A percentile compares a stretch with the other conserved stretches of the same genome.
These are phyloP conservation scores for Saturnispora ahearnii DNA, from an alignment of 805 yeast species.

Conservation along the genomic window DNA sequence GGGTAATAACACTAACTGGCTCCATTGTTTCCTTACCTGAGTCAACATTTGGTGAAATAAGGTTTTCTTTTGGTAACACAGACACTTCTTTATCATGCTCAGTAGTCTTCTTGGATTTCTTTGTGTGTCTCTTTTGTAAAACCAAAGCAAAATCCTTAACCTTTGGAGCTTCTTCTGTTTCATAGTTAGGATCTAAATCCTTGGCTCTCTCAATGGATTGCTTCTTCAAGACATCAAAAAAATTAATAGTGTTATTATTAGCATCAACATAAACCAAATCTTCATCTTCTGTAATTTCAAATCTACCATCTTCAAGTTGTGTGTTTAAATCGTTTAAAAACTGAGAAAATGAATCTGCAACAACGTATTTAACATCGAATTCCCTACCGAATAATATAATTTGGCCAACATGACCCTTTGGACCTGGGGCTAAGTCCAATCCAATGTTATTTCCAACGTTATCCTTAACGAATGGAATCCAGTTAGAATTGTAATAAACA, in stretches of 20 bases:
- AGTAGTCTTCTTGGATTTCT: background rate
- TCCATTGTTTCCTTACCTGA: background rate
- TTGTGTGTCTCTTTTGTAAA: slow-evolving; percentile 7
- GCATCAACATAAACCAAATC: slow-evolving; percentile 35
- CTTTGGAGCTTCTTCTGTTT: slow-evolving; percentile 7
- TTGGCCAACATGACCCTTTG: slow-evolving; percentile 78
- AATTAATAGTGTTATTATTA: slow-evolving; percentile 42
- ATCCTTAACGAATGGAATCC: slow-evolving; percentile 91
- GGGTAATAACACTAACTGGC: slow-evolving; percentile 5
- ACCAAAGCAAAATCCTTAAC: slow-evolving; percentile 11
- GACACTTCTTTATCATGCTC: background rate
- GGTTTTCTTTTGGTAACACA: slow-evolving; percentile 25
- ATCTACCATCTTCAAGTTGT: slow-evolving; percentile 79
- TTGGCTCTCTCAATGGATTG: slow-evolving; percentile 38
- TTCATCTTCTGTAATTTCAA: slow-evolving; percentile 57
- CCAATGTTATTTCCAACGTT: slow-evolving; percentile 88
- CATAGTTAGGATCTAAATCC: slow-evolving; percentile 8
- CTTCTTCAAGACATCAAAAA: slow-evolving; percentile 59
- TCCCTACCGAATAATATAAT: slow-evolving; percentile 91
- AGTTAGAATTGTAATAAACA: slow-evolving; percentile 77
- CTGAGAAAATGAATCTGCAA: slow-evolving; percentile 86
- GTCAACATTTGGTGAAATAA: slow-evolving; percentile 24
- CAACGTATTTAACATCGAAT: slow-evolving; percentile 78
- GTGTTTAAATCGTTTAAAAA: slow-evolving; percentile 76
- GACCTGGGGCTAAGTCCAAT: slow-evolving; percentile 77